A percentile compares a stretch with the other conserved stretches of the same genome.
These are phyloP conservation scores for Globisporangium rhizosaccharum DNA, from an alignment of 352 stramenopile species.

Conservation along the genomic window DNA sequence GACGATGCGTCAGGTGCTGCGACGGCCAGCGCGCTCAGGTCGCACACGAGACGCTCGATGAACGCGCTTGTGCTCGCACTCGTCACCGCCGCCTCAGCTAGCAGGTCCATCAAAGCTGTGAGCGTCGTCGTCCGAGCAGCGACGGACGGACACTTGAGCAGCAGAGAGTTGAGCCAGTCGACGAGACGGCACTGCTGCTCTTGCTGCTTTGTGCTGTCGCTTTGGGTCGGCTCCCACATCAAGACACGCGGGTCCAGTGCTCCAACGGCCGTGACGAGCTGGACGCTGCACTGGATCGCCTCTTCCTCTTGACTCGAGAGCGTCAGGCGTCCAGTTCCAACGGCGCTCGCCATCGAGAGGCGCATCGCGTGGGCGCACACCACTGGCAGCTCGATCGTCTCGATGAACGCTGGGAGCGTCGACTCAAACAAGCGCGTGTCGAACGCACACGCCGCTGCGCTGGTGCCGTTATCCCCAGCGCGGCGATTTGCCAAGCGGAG, in stretches of 20 bases:
- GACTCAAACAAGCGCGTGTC: constrained; percentile 23
- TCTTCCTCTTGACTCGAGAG: constrained; percentile 15
- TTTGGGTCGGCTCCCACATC: neutral
- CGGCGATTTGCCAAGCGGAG: constrained; percentile 15
- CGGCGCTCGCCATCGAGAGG: neutral
- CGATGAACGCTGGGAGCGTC: constrained; percentile 30
- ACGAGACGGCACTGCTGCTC: neutral
- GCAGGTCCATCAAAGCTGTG: neutral
- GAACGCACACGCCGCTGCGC: constrained; percentile 12
- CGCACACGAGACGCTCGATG: constrained; percentile 22
- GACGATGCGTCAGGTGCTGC: neutral
- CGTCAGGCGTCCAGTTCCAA: neutral
- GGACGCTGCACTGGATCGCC: constrained; percentile 8
- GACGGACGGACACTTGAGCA: constrained; percentile 4
- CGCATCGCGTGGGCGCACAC: constrained; percentile 2
- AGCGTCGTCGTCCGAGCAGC: constrained; percentile 3
- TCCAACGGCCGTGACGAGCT: constrained; percentile 5
- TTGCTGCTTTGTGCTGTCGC: neutral
- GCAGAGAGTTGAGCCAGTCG: constrained; percentile 5
- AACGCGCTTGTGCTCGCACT: constrained; percentile 6
- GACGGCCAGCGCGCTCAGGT: constrained; percentile 16
- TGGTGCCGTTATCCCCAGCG: neutral
- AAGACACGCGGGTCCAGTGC: neutral
- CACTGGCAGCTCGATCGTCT: constrained; percentile 13
- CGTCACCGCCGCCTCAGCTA: neutral